Evolutionary conservation across 805 yeast genomes (phyloP), one percentile per base, ranked within the genome.

Genomic region (Starmerella khaoyaiensis): DNA sequence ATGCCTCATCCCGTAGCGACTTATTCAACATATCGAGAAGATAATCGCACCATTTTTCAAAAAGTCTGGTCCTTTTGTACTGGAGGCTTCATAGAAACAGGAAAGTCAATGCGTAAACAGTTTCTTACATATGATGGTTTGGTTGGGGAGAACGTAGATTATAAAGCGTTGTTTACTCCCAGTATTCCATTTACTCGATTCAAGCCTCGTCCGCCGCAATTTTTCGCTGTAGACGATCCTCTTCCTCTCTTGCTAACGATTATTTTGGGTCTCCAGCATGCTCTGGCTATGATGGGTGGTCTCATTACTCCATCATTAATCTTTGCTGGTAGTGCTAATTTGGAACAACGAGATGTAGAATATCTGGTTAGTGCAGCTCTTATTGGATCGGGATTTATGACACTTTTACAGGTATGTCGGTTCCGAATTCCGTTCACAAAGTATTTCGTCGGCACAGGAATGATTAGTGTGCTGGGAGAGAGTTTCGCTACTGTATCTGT

Each of bases 211-310:
- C 93, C 94, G 0, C 54, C 54, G 1, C 45, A 40, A 7, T 84
- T 84, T 59, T 86, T 83, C 50, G 83, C 90, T 4, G 59, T 84
- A 35, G 65, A 83, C 54, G 72, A 76, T 30, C 81, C 75, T 1
- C 75, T 86, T 72, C 96, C 96, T 1, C 48, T 83, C n/a, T 48
- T 79, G 6, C 63, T 84, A 40, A 93, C 93, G 1, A 56, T 79
- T 40, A 39, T 84, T 9, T 67, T 86, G 23, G 95, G 96, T 14
- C 67, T 84, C 45, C 95, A 84, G 62, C 96, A 84, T 55, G 63
- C 93, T 1, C 58, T 84, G 46, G 74, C 95, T 19, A 84, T 86
- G 94, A 62, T 84, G 61, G 95, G 94, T 12, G 95, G 95, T 52
- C 71, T 84, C 35, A 78, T 79, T 25, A 64, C 90, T 6, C 94